Evolutionary conservation across 352 stramenopile species (phyloP).

Genomic region (Lagenidium giganteum): DNA sequence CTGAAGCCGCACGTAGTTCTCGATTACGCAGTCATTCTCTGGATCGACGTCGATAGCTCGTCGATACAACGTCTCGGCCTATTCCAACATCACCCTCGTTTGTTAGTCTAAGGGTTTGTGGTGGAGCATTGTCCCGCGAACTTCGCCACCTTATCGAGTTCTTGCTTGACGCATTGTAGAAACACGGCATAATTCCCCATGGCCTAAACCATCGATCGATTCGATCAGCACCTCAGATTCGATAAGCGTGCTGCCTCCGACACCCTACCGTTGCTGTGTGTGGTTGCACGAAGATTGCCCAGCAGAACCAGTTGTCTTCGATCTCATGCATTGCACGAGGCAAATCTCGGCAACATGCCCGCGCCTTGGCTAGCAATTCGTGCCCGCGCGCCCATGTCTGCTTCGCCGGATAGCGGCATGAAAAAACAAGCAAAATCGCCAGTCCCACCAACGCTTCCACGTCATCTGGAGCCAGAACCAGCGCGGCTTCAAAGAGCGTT

Average conservation of each 20-base stretch:
- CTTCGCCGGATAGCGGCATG: conserved; percentile 53
- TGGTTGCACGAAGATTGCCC: conserved; percentile 52
- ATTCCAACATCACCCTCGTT: no score
- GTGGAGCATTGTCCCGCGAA: neutral
- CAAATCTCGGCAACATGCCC: conserved; percentile 7
- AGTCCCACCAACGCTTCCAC: conserved; percentile 36
- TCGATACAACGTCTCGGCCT: conserved; percentile 64
- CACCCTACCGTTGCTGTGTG: conserved; percentile 24
- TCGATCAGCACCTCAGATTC: neutral
- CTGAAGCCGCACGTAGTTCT: conserved; percentile 58
- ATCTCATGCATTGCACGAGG: conserved; percentile 20
- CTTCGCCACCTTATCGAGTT: conserved; percentile 64
- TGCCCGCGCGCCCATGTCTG: conserved; percentile 44
- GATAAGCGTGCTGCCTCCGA: neutral
- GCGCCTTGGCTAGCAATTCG: conserved; percentile 26
- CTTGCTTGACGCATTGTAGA: conserved; percentile 42
- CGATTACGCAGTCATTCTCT: conserved; percentile 37
- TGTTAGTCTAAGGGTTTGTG: no score
- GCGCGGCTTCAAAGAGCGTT: conserved; percentile 37
- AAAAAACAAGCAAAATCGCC: conserved; percentile 42
- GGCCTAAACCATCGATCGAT: no score
- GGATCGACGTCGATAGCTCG: conserved; percentile 51
- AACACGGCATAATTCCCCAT: conserved; percentile 65
- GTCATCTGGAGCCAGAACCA: conserved; percentile 35
- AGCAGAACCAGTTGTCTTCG: conserved; percentile 58